phyloP scores from a whole-genome alignment of 495 filamentous ascomycete species.

The Apodospora peruviana region DNA sequence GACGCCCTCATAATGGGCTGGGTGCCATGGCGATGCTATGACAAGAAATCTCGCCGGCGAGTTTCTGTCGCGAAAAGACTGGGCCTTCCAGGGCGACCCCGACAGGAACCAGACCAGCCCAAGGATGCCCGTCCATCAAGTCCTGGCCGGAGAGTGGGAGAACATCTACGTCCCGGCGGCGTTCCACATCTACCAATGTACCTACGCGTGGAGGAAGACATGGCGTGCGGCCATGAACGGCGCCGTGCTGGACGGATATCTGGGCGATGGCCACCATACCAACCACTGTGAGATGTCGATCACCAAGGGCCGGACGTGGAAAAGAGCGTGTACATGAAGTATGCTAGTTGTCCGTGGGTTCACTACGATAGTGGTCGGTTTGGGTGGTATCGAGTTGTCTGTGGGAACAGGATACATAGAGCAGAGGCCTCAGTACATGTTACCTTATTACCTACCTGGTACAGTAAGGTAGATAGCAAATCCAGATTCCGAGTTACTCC shows the following conservation, averaged over 20 bases:
- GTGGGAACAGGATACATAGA: neutral
- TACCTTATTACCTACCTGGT: too few species aligned
- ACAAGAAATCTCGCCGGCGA: neutral
- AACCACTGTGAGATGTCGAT: slow-evolving; percentile 6
- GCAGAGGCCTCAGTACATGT: too few species aligned
- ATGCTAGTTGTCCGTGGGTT: neutral
- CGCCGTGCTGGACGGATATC: slow-evolving; percentile 1
- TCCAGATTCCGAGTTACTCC: too few species aligned
- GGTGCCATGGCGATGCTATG: slow-evolving; percentile 1
- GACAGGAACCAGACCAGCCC: neutral
- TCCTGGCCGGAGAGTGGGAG: slow-evolving; percentile 5
- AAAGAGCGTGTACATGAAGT: slow-evolving; percentile 4
- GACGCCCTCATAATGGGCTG: slow-evolving; percentile 3
- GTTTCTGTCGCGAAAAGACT: neutral
- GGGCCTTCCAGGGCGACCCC: neutral
- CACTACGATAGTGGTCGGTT: neutral
- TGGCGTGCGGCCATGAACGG: neutral
- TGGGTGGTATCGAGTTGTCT: slow-evolving; percentile 7
- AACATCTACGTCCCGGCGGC: neutral
- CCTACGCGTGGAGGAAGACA: slow-evolving; percentile 1
- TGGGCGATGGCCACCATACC: neutral
- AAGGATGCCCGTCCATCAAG: neutral
- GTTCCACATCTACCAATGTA: neutral
- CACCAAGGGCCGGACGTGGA: neutral
- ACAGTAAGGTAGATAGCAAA: too few species aligned